These are phyloP conservation scores for Aquilaria yunnanensis DNA, from an alignment of 345 rosid genomes.

Conservation along the genomic window DNA sequence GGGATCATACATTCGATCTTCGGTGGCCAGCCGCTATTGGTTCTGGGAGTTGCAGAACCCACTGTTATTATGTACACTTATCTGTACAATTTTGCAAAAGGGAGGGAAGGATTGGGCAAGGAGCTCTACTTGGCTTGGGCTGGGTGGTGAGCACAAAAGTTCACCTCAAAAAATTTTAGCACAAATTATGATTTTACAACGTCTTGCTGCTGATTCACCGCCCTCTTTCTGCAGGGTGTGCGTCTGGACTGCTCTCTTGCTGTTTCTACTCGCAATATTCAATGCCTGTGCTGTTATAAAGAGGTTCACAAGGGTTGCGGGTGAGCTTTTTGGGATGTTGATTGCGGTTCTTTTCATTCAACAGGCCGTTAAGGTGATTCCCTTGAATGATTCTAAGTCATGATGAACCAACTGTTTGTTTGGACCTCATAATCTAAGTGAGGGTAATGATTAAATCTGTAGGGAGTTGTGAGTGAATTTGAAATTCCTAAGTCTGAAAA, in stretches of 20 bases:
- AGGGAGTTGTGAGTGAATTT: slow-evolving; percentile 76
- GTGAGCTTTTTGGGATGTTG: slow-evolving; percentile 82
- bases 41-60: slow-evolving; percentile 89
- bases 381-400: not conserved
- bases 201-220: not conserved
- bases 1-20: slow-evolving; percentile 75
- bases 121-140: slow-evolving; percentile 80
- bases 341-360: slow-evolving; percentile 79
- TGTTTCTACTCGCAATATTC: slow-evolving; percentile 55
- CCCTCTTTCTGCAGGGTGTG: slow-evolving; percentile 55
- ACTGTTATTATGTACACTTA: slow-evolving; percentile 78
- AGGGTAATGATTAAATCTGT: slow-evolving; percentile 8
- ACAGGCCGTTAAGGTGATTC: slow-evolving; percentile 63
- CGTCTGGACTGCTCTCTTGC: slow-evolving; percentile 79
- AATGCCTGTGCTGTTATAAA: slow-evolving; percentile 60
- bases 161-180: not conserved
- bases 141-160: slow-evolving; percentile 47
- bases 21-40: slow-evolving; percentile 79
- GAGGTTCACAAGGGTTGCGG: slow-evolving; percentile 76
- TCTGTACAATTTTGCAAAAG: slow-evolving; percentile 65
- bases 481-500: slow-evolving; percentile 39
- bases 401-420: not conserved
- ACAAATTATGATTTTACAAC: slow-evolving; percentile 1
- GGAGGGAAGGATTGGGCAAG: slow-evolving; percentile 48
- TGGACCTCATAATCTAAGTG: not conserved